phyloP scores from a whole-genome alignment of 257 asterid species.

The Prunella vulgaris region DNA sequence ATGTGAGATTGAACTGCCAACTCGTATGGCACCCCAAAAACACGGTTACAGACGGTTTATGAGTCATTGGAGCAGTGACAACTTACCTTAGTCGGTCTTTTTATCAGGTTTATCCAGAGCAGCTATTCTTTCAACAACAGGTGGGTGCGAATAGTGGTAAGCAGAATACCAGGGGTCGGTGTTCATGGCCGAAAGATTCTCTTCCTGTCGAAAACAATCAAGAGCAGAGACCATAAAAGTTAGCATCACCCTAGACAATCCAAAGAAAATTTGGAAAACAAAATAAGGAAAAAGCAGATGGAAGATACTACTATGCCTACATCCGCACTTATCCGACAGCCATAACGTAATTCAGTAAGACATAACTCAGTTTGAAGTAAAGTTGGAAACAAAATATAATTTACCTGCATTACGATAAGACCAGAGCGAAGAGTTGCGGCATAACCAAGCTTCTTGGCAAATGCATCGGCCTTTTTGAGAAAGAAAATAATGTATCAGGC shows the following conservation, averaged over 20 bases:
- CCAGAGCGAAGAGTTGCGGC: conserved; percentile 78
- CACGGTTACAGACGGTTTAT: conserved; percentile 18
- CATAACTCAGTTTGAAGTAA: not conserved
- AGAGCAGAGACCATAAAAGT: not conserved
- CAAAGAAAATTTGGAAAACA: not conserved
- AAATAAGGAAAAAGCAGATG: not conserved
- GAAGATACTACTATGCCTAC: not conserved
- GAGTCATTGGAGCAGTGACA: conserved; percentile 5
- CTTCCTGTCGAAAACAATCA: conserved; percentile 52
- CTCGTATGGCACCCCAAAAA: not conserved
- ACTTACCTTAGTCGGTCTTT: conserved; percentile 53
- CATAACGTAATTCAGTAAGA: not conserved
- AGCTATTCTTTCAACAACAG: conserved; percentile 84
- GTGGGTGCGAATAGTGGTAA: conserved; percentile 96
- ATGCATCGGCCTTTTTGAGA: conserved; percentile 80
- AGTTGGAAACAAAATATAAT: conserved; percentile 4
- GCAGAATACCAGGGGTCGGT: conserved; percentile 98
- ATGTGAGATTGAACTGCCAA: not conserved
- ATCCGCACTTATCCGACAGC: not conserved
- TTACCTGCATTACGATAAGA: conserved; percentile 91
- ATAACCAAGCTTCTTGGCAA: conserved; percentile 91
- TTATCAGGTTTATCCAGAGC: conserved; percentile 74
- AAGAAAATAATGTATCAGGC: conserved; percentile 16
- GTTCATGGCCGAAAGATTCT: conserved; percentile 87
- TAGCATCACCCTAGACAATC: not conserved